phyloP scores from a whole-genome alignment of 2,329 filamentous ascomycete genomes.

The Parascedosporium putredinis region DNA sequence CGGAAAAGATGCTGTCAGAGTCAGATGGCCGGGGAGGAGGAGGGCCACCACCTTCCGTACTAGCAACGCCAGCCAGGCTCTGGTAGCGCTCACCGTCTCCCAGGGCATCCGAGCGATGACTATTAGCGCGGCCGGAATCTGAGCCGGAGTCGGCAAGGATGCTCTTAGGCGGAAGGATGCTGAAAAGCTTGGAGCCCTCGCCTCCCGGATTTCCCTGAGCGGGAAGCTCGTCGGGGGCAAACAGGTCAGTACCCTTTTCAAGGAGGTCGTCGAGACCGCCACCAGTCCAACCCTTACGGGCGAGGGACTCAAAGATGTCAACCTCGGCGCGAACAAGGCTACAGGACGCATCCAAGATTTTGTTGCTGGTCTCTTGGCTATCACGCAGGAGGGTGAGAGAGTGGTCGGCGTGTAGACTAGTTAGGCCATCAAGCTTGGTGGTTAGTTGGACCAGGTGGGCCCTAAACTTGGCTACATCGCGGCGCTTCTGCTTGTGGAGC shows the following conservation, averaged over 20 bases:
- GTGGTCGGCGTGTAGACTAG: constrained; percentile 48
- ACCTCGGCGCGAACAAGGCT: constrained; percentile 58
- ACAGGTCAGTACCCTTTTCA: constrained; percentile 53
- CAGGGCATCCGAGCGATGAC: constrained; percentile 44
- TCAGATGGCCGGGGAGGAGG: constrained; percentile 25
- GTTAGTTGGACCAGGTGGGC: constrained; percentile 55
- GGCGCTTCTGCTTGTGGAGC: constrained; percentile 46
- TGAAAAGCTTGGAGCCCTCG: constrained; percentile 43
- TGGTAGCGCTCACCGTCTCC: constrained; percentile 45
- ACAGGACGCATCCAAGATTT: constrained; percentile 54
- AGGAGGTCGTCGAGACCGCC: constrained; percentile 56
- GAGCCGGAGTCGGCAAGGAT: constrained; percentile 45
- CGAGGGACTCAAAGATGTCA: constrained; percentile 58
- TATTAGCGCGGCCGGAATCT: constrained; percentile 24
- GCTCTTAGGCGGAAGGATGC: constrained; percentile 52
- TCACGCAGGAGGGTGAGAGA: constrained; percentile 49
- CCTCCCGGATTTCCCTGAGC: constrained; percentile 12
- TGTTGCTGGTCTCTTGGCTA: constrained; percentile 52
- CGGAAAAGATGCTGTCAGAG: constrained; percentile 41
- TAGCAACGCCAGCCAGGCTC: constrained; percentile 40
- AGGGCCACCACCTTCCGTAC: constrained; percentile 13
- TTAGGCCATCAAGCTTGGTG: constrained; percentile 50
- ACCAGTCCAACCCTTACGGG: constrained; percentile 57
- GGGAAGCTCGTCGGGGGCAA: constrained; percentile 32
- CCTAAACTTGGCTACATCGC: constrained; percentile 52